These are phyloP conservation scores for Avena insularis DNA, from an alignment of 176 grass and related monocot genomes.

Conservation along the genomic window DNA sequence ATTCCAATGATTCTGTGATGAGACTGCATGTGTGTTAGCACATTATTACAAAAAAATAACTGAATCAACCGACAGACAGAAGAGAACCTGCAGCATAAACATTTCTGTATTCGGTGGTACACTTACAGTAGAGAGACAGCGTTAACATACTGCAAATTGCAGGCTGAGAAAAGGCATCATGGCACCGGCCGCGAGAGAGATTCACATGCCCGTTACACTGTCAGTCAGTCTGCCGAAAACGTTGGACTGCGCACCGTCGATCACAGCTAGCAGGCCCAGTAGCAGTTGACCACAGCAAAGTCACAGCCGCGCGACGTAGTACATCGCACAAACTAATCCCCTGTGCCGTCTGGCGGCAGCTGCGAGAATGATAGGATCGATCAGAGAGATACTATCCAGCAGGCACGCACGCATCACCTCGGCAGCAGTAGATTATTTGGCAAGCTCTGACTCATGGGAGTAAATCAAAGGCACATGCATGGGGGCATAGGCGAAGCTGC, in stretches of 20 bases:
- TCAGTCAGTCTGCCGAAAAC: constrained; percentile 14
- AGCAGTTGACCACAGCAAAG: constrained; percentile 44
- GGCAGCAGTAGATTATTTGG: constrained; percentile 1
- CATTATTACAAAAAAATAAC: background rate
- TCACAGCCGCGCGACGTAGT: background rate
- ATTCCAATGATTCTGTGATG: constrained; percentile 22
- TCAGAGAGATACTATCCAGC: constrained; percentile 9
- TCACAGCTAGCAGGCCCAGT: background rate
- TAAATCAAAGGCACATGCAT: constrained; percentile 37
- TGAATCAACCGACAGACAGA: background rate
- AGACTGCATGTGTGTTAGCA: background rate
- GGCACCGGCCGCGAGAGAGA: constrained; percentile 13
- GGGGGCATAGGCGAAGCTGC: background rate
- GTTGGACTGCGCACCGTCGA: background rate
- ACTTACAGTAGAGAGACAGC: constrained; percentile 1
- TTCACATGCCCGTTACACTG: constrained; percentile 23
- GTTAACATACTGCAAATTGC: background rate
- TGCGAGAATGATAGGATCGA: constrained; percentile 11
- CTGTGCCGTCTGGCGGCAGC: background rate
- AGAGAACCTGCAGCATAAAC: background rate
- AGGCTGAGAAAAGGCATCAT: background rate
- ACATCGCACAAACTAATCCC: background rate
- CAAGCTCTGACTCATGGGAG: background rate
- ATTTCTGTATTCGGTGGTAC: background rate
- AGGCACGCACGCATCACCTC: background rate